Evolutionary conservation across 1,139 yeast genomes (phyloP), one percentile per base, ranked within the genome.

Genomic region (Candida albicans): DNA sequence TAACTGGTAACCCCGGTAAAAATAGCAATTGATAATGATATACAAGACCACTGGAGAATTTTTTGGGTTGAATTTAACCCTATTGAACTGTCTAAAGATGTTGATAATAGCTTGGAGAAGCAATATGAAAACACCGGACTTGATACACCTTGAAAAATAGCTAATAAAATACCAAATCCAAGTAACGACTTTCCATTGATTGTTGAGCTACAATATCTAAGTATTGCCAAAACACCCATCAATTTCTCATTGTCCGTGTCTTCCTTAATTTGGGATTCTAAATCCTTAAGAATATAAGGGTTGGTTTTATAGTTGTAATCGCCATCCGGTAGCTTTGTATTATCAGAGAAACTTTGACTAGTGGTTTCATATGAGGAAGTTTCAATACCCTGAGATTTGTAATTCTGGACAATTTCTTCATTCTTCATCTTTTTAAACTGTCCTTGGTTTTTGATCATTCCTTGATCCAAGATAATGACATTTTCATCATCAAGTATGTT

Each of bases 81-180:
- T 1, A 71, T 56, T 0, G 77, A 67, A 2, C 73, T 60, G 3
- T 64, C 75, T 8, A 84, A 71, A 58, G 84, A 73, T 22, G 79
- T 82, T 22, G 74, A 59, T 22, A 91, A 65, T 6, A 91, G 65
- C 49, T 81, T 80, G 0, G 98, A 80, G 51, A 91, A 82, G 34
- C 86, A 77, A 56, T 64, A 90, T 0, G 97, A 87, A 52, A 93
- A 89, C 0, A 87, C 63, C 0, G 99, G 98, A 47, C 81, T 82
- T 1, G 79, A 63, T 0, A 75, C 75, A 9, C 96, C 93, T 48
- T 82, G 81, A 0, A 77, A 43, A 0, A 82, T 52, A 0, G 91
- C 70, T 4, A 75, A 52, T 0, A 75, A 0, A 1, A 87, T 43
- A 0, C 96, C 98, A 1, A 75, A 1, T 1, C 59, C 25, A 1